phyloP scores from a whole-genome alignment of 768 basidiomycete species.

The Russula vinacea region DNA sequence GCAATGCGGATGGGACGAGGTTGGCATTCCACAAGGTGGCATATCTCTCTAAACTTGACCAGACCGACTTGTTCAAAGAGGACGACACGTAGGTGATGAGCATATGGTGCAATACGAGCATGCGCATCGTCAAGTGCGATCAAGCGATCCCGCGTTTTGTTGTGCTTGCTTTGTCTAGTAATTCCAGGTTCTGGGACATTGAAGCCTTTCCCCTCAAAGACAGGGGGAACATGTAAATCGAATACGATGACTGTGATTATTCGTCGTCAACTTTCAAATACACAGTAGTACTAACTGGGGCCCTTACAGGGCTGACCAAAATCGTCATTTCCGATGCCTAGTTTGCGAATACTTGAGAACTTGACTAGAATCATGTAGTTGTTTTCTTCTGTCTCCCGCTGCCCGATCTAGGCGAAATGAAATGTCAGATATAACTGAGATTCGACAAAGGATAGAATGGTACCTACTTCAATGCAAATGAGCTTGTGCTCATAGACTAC shows the following conservation, averaged over 20 bases:
- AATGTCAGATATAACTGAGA: not conserved
- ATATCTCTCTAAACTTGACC: slow-evolving; percentile 52
- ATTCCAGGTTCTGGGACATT: slow-evolving; percentile 34
- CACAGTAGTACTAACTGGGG: not conserved
- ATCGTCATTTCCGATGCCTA: slow-evolving; percentile 16
- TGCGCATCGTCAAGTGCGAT: slow-evolving; percentile 58
- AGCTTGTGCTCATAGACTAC: slow-evolving; percentile 69
- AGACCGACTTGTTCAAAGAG: slow-evolving; percentile 38
- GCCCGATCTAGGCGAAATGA: slow-evolving; percentile 15
- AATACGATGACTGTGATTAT: slow-evolving; percentile 20
- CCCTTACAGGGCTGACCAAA: slow-evolving; percentile 8
- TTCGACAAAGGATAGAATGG: too few relatives aligned
- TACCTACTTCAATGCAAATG: slow-evolving; percentile 56
- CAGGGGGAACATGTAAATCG: slow-evolving; percentile 46
- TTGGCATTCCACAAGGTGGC: slow-evolving; percentile 47
- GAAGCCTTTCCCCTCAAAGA: slow-evolving; percentile 57
- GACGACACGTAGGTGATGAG: slow-evolving; percentile 65
- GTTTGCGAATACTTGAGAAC: slow-evolving; percentile 25
- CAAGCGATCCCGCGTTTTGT: slow-evolving; percentile 55
- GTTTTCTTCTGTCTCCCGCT: slow-evolving; percentile 20
- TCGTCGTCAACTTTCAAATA: not conserved
- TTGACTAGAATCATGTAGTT: slow-evolving; percentile 17
- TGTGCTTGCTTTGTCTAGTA: slow-evolving; percentile 37
- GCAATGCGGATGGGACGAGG: slow-evolving; percentile 32
- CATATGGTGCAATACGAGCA: slow-evolving; percentile 59